These are phyloP conservation scores for Pestalotiopsis sp. DNA, from an alignment of 2,329 filamentous ascomycete species.

Conservation along the genomic window DNA sequence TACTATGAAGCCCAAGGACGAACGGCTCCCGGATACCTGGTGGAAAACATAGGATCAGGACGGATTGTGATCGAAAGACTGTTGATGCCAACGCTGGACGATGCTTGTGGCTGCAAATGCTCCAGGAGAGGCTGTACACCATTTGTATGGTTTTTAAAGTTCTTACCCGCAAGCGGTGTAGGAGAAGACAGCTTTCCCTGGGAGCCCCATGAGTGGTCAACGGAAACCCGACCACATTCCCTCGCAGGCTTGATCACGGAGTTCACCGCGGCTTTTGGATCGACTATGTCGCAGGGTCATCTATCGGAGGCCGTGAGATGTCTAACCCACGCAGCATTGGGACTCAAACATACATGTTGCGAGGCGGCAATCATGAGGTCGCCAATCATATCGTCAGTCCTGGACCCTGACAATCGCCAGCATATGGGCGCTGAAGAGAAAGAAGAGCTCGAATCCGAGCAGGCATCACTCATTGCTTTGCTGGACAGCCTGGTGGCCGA, in stretches of 20 bases:
- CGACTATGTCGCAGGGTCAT: background rate
- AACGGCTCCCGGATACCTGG: background rate
- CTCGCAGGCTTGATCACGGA: background rate
- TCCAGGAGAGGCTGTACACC: background rate
- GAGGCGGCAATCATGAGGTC: background rate
- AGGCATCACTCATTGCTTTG: background rate
- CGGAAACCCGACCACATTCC: background rate
- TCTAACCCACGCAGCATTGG: background rate
- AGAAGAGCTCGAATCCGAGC: background rate
- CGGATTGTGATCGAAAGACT: background rate
- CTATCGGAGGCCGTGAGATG: background rate
- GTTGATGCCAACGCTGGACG: background rate
- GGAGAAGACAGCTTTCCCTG: background rate
- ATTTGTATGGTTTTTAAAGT: background rate
- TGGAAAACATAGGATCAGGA: background rate
- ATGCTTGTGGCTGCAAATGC: background rate
- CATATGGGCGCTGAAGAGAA: background rate
- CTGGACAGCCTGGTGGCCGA: background rate
- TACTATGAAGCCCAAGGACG: background rate
- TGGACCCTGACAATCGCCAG: background rate
- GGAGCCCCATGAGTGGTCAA: background rate
- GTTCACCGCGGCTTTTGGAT: background rate
- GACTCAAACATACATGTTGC: background rate
- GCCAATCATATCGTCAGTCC: rapidly evolving
- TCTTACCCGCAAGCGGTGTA: background rate